Base-by-base conservation (phyloP, 441 rosid species). In the Cnidoscolus chayamansa region DNA sequence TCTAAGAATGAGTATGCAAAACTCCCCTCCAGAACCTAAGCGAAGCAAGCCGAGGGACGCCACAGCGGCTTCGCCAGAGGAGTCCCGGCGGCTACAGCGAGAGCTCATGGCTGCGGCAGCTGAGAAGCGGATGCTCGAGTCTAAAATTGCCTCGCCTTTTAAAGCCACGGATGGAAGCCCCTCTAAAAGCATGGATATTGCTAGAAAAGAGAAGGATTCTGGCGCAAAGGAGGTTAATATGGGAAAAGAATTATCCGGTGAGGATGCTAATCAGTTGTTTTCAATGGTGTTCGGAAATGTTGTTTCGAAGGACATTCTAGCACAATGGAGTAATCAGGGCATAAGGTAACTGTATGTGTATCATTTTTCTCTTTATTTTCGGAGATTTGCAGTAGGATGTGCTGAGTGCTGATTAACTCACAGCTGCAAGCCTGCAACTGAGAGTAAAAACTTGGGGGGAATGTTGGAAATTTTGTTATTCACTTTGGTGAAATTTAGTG, bases 261-360 rank as follows among this genome's bases (percentile, higher is more conserved):
- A 87, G 72, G 89, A 90, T 67, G 91, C 92, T 12, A 67, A 75
- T 63, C 83, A 88, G 79, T 72, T 94, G 80, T 94, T 94, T 66
- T 70, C 81, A 1, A 85, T 94, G 89, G 83, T 90, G 75, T 94
- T 94, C 72, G 97, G 98, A 7, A 55, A 73, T 65, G 79, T 75
- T 4, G 96, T 92, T 49, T 87, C 97, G 0, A 94, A 78, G 78
- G 89, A 80, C 75, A 79, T 92, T 63, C 90, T 92, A 47, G 88
- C 90, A n/a, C 97, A 89, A 82, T 92, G 97, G 98, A 88, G 87
- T 83, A 94, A 94, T 77, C 98, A 94, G 83, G 98, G 98, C 55
- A 89, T 92, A 63, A 89, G 97, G 98, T 94, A 45, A 30, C 63
- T 47, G 37, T 7, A 25, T 59, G 13, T 59, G 48, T 20, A 10